These are phyloP conservation scores for Colletotrichum sp. DNA, from an alignment of 2,329 filamentous ascomycete species.

Conservation along the genomic window DNA sequence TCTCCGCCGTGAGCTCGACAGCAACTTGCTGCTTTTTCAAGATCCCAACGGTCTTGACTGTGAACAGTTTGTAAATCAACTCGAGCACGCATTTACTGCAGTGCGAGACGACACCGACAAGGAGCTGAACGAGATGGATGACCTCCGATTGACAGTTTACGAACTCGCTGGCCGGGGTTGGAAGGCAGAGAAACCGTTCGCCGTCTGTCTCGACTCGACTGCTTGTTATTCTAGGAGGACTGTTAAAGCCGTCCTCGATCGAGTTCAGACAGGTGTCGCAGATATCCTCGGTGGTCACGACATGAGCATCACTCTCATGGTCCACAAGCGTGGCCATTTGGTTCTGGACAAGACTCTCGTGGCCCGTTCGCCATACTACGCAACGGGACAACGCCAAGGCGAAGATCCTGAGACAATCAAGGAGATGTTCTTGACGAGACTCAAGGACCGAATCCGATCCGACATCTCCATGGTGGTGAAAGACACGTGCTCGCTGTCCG, in stretches of 20 bases:
- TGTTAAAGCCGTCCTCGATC: constrained; percentile 54
- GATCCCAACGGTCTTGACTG: constrained; percentile 47
- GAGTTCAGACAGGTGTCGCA: constrained; percentile 54
- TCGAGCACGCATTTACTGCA: constrained; percentile 40
- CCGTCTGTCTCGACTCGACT: constrained; percentile 46
- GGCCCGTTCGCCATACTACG: constrained; percentile 28
- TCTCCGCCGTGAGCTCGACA: constrained; percentile 45
- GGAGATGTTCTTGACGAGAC: constrained; percentile 40
- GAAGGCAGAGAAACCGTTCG: constrained; percentile 49
- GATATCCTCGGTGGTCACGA: constrained; percentile 53
- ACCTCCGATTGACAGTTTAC: constrained; percentile 52
- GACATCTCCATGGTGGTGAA: constrained; percentile 56
- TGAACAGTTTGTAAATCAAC: constrained; percentile 43
- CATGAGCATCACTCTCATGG: constrained; percentile 49
- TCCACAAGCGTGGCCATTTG: constrained; percentile 58
- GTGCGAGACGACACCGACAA: constrained; percentile 47
- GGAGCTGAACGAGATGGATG: constrained; percentile 44
- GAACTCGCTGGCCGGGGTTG: constrained; percentile 52
- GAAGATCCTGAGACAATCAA: constrained; percentile 39
- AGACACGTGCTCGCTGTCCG: constrained; percentile 53
- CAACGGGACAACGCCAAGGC: constrained; percentile 26
- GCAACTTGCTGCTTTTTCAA: constrained; percentile 50
- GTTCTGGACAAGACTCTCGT: constrained; percentile 55
- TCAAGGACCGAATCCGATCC: constrained; percentile 49
- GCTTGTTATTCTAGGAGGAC: constrained; percentile 47